phyloP scores from a whole-genome alignment of 305 asterid species.

The Plantago coronopus region DNA sequence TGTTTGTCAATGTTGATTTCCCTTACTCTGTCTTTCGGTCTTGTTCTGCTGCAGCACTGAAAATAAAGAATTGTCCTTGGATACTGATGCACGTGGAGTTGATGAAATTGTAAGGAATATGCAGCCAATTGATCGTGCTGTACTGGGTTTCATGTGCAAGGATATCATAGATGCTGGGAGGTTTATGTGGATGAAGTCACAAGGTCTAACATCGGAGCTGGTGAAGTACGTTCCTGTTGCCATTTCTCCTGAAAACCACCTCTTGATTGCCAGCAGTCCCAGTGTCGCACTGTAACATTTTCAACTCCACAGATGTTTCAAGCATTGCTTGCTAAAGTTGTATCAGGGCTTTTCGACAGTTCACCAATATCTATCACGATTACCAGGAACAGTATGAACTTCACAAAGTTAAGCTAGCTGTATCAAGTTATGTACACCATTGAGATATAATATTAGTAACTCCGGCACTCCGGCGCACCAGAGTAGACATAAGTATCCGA shows the following conservation, averaged over 20 bases:
- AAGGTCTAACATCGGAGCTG: conserved; percentile 47
- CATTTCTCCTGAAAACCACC: conserved; percentile 81
- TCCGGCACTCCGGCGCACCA: too few species aligned
- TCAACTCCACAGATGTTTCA: not conserved
- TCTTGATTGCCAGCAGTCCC: conserved; percentile 49
- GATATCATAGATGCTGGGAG: conserved; percentile 82
- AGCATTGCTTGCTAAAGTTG: not conserved
- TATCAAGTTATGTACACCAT: too few species aligned
- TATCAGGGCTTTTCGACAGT: not conserved
- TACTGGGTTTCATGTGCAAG: conserved; percentile 86
- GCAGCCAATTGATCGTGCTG: conserved; percentile 59
- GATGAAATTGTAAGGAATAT: conserved; percentile 55
- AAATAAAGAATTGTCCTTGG: conserved; percentile 27
- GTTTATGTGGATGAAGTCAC: conserved; percentile 61
- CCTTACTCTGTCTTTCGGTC: not conserved
- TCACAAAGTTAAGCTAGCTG: too few species aligned
- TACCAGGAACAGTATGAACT: not conserved
- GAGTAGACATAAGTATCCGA: too few species aligned
- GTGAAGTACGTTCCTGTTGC: conserved; percentile 65
- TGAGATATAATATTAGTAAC: too few species aligned
- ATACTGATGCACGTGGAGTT: conserved; percentile 35
- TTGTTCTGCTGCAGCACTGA: conserved; percentile 34
- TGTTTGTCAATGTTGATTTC: not conserved
- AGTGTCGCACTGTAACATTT: conserved; percentile 1
- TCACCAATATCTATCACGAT: not conserved